Evolutionary conservation across 2,329 filamentous ascomycete genomes (phyloP), one percentile per base, ranked within the genome.

Genomic region (Clonostachys byssicola): DNA sequence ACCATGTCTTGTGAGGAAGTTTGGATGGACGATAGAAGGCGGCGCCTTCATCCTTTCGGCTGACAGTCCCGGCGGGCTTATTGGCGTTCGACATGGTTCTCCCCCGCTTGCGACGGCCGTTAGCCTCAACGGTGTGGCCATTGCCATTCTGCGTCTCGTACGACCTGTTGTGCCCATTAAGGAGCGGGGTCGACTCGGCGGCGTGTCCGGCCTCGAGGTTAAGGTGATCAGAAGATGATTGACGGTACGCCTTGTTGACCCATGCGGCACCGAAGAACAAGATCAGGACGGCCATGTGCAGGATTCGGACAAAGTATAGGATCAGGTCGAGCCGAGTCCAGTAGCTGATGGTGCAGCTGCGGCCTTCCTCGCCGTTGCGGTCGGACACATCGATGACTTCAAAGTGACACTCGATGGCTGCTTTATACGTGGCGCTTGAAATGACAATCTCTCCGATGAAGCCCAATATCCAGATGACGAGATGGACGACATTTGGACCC

Each of bases 1-100:
- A 95, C 94, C 94, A 99, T 45, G 85, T 94, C 55, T 88, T 90
- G 56, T 88, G 88, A 4, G 90, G 92, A 9, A 90, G 80, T 53
- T 89, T 92, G 36, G 87, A 86, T 3, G 92, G 92, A 56, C 92
- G 86, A 64, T 95, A 95, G 75, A 95, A 97, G 6, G 88, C 89
- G 10, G 86, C 83, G 20, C 82, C 81, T 45, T 82, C 79, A 49
- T 89, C 85, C 51, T 72, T 73, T 36, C 56, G 58, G n/a, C 55
- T 49, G 49, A 46, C 53, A 35, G 50, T 47, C 49, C 42, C 64
- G 55, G 47, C 67, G 55, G 48, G 34, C 7, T 23, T 36, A 3
- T 54, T 47, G 46, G 72, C 70, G 41, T 64, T 69, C 16, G 65
- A 68, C 34, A 64, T 62, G 33, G 66, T 67, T 39, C 64, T 60